phyloP scores from a whole-genome alignment of 2,329 filamentous ascomycete genomes.

The Penicillium fuscoglaucum region DNA sequence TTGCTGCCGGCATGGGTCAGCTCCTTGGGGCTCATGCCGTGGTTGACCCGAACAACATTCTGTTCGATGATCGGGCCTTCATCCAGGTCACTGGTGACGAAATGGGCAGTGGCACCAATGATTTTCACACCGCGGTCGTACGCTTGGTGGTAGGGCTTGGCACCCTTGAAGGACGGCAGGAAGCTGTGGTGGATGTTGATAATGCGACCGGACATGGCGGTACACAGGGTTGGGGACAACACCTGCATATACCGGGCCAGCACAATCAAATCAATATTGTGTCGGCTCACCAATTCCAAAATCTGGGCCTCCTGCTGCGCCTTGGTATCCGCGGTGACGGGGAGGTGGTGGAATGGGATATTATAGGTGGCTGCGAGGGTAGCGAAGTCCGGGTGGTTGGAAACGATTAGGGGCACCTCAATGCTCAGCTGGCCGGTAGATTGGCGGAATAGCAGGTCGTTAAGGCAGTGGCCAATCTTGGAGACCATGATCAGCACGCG shows the following conservation, averaged over 20 bases:
- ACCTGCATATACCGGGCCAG: constrained; percentile 88
- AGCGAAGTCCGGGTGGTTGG: constrained; percentile 75
- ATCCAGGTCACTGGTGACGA: constrained; percentile 80
- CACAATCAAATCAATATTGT: constrained; percentile 75
- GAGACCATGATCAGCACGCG: constrained; percentile 85
- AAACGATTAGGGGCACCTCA: constrained; percentile 75
- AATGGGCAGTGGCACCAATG: constrained; percentile 81
- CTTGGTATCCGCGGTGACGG: constrained; percentile 77
- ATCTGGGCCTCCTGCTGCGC: constrained; percentile 69
- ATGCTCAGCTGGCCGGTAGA: constrained; percentile 72
- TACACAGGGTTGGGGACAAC: constrained; percentile 70
- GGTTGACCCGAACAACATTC: constrained; percentile 73
- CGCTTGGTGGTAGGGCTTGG: constrained; percentile 84
- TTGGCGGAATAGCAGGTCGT: constrained; percentile 78
- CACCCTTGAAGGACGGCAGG: constrained; percentile 83
- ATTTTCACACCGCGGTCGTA: constrained; percentile 87
- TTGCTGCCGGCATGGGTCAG: constrained; percentile 78
- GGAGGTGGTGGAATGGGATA: constrained; percentile 77
- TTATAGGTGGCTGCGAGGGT: constrained; percentile 70
- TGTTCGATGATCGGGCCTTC: constrained; percentile 90
- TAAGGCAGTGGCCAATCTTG: constrained; percentile 83
- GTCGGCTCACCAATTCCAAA: constrained; percentile 66
- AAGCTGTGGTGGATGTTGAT: constrained; percentile 93
- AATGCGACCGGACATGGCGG: constrained; percentile 78
- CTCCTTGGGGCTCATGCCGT: constrained; percentile 72